Evolutionary conservation across 306 rosid species (phyloP).

Genomic region (Oemleria cerasiformis): DNA sequence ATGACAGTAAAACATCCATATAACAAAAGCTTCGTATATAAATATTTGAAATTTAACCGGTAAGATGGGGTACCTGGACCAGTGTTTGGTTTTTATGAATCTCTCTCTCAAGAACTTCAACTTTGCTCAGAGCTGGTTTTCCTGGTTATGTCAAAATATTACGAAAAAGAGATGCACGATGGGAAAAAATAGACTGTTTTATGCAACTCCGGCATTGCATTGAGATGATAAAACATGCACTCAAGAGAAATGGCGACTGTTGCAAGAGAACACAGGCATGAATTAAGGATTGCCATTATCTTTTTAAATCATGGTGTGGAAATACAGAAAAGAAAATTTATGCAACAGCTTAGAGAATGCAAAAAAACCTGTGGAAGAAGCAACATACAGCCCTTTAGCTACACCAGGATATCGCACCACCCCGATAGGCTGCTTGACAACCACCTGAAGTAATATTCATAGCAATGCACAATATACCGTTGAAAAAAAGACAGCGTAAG

Average conservation of each 20-base stretch:
- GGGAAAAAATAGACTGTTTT: background rate
- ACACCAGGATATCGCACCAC: slow-evolving; percentile 77
- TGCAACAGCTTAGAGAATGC: slow-evolving; percentile 2
- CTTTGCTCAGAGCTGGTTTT: slow-evolving; percentile 77
- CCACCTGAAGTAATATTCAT: slow-evolving; percentile 44
- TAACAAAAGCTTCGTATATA: background rate
- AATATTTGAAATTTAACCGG: background rate
- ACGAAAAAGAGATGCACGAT: slow-evolving; percentile 1
- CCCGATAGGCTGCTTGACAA: slow-evolving; percentile 75
- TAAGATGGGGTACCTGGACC: slow-evolving; percentile 56
- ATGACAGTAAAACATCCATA: background rate
- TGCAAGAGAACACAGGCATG: slow-evolving; percentile 1
- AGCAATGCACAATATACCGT: background rate
- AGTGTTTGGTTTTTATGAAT: slow-evolving; percentile 58
- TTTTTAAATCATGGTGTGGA: background rate
- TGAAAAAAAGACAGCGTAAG: background rate
- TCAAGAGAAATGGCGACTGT: background rate
- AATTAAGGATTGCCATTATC: background rate
- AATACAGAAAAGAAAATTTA: background rate
- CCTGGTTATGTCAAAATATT: slow-evolving; percentile 47
- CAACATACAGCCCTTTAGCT: slow-evolving; percentile 52
- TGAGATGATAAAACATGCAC: background rate
- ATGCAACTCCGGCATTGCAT: background rate
- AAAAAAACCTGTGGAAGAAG: slow-evolving; percentile 40
- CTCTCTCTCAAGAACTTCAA: slow-evolving; percentile 63